Conservation (phyloP, 2,329 filamentous ascomycete species). For the Scedosporium apiospermum region DNA sequence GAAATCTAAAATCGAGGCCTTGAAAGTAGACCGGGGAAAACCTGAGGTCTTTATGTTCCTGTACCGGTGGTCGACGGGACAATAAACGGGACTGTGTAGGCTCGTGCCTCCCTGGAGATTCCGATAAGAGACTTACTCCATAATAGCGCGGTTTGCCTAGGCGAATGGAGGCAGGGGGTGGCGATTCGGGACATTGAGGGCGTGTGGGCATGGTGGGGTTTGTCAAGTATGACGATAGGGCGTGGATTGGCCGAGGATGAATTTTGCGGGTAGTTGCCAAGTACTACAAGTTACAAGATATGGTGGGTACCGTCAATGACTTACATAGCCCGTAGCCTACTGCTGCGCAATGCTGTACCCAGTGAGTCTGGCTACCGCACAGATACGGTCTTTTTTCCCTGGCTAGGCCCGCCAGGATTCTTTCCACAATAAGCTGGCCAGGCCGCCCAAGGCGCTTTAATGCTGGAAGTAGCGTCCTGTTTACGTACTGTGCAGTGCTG, state of each 20-base stretch:
- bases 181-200: background rate
- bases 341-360: background rate
- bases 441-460: background rate
- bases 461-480: background rate
- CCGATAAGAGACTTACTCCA: conserved; percentile 5
- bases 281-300: background rate
- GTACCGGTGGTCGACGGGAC: background rate
- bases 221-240: conserved; percentile 6
- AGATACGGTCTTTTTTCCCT: background rate
- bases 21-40: background rate
- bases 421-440: background rate
- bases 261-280: background rate
- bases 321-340: background rate
- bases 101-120: conserved; percentile 6
- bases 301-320: background rate
- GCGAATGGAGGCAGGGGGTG: conserved; percentile 2
- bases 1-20: background rate
- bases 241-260: conserved; percentile 1
- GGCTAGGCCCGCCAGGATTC: background rate
- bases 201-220: conserved; percentile 4
- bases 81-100: conserved; percentile 1
- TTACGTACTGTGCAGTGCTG: background rate
- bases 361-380: background rate
- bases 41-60: conserved; percentile 5
- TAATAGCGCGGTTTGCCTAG: background rate